Conservation (phyloP, 163 green algal genomes). For the Scenedesmus sp. region DNA sequence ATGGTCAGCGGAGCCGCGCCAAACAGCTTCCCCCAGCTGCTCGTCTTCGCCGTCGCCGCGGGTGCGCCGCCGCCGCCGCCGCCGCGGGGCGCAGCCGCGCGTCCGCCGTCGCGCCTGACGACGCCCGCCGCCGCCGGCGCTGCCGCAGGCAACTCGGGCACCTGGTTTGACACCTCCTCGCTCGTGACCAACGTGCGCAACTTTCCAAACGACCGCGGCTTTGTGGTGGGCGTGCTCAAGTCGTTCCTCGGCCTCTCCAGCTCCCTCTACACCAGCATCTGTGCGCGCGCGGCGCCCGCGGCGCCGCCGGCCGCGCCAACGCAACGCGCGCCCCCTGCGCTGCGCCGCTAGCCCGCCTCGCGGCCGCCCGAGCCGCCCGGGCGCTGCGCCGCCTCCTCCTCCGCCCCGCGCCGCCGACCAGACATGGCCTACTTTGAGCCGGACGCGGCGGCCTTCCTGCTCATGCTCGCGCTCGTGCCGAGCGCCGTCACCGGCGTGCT, state of each 20-base stretch:
- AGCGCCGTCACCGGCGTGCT: slow-evolving; percentile 24
- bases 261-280: slow-evolving; percentile 60
- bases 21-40: slow-evolving; percentile 33
- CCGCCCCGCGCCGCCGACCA: too few relatives aligned
- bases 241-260: slow-evolving; percentile 61
- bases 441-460: slow-evolving; percentile 44
- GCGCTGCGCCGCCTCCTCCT: too few relatives aligned
- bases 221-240: slow-evolving; percentile 66
- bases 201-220: slow-evolving; percentile 61
- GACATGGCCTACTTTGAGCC: slow-evolving; percentile 38
- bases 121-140: background rate
- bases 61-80: background rate
- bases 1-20: slow-evolving; percentile 33
- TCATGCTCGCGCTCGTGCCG: slow-evolving; percentile 46
- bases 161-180: slow-evolving; percentile 55
- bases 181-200: slow-evolving; percentile 65
- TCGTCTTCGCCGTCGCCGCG: slow-evolving; percentile 37
- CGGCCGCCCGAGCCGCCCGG: too few relatives aligned
- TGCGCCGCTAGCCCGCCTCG: too few relatives aligned
- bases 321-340: too few relatives aligned
- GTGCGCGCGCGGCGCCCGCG: too few relatives aligned
- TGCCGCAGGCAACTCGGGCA: slow-evolving; percentile 52
- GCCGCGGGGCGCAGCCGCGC: too few relatives aligned
- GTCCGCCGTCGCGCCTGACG: background rate
- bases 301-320: too few relatives aligned